Evolutionary conservation across 208 protist genomes (phyloP), one percentile per base, ranked within the genome.

Genomic region (Porcisia hertigi): DNA sequence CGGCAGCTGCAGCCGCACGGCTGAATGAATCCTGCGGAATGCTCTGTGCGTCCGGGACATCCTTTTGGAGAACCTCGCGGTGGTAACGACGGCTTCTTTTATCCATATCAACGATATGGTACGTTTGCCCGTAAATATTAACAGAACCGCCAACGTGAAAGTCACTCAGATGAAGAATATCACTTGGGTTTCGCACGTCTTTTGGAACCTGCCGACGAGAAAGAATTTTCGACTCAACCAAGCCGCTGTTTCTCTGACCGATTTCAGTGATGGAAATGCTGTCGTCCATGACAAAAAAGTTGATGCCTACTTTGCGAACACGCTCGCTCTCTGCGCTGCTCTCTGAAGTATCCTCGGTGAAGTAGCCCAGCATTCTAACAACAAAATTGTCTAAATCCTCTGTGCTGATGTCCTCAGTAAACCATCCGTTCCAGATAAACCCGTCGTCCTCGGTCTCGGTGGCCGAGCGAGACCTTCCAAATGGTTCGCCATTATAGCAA

Each of bases 81-180:
- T 94, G 87, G 71, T 94, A 95, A 3, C 82, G 59, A 16, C 94
- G 89, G 58, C 88, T 97, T n/a, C 91, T 73, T 59, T 76, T 76
- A 82, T 94, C 88, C 88, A 94, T 92, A 77, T 96, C 92, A 8
- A 94, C 76, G 77, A 98, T 91, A 69, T 83, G 55, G 78, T 96
- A 97, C 59, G 71, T 81, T 52, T 86, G 87, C 14, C 87, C 84
- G 80, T 94, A 96, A 60, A 96, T 90, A 14, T 58, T 83, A n/a
- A 97, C 87, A 34, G 73, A 66, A 12, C 69, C 79, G 3, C 94
- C 94, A 63, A 98, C 79, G 3, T 84, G 59, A 81, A 98, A 94
- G 64, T 96, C 94, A 54, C 88, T 82, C 25, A 97, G 73, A 30
- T 60, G 76, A 57, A 94, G 47, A 75, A 97, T 72, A n/a, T 92